Conservation (phyloP, 1,284 basidiomycete genomes). For the Megacollybia platyphylla region DNA sequence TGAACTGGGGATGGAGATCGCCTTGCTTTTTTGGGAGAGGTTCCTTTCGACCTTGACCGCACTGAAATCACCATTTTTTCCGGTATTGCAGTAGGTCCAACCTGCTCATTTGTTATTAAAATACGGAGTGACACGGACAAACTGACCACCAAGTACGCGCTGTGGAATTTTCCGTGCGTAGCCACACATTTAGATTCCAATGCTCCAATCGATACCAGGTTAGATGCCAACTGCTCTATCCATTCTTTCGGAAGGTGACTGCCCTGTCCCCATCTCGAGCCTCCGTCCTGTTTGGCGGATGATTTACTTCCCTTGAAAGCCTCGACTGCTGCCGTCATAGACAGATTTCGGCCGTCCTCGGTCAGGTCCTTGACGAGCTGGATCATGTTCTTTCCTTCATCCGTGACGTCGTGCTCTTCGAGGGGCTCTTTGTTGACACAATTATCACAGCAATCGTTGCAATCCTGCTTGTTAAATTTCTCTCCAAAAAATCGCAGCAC, state of each 20-base stretch:
- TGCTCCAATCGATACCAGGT: background rate
- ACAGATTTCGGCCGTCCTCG: background rate
- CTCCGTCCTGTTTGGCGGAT: background rate
- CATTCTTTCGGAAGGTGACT: background rate
- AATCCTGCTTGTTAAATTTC: conserved; percentile 22
- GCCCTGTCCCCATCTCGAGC: background rate
- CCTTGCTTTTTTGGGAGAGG: background rate
- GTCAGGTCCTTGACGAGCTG: conserved; percentile 21
- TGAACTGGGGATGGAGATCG: background rate
- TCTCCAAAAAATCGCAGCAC: conserved; percentile 39
- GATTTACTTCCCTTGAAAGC: background rate
- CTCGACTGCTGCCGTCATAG: background rate
- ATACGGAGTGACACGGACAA: background rate
- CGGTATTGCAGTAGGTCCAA: background rate
- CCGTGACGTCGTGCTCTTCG: conserved; percentile 26
- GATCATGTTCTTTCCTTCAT: conserved; percentile 24
- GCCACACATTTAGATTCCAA: background rate
- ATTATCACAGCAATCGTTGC: conserved; percentile 43
- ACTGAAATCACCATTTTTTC: background rate
- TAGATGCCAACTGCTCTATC: background rate
- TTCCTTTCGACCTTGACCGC: background rate
- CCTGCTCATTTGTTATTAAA: background rate
- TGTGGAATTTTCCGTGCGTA: background rate
- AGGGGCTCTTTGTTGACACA: conserved; percentile 21
- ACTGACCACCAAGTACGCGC: background rate